Evolutionary conservation across 768 basidiomycete genomes (phyloP).

Genomic region (Rhodotorula diobovata): DNA sequence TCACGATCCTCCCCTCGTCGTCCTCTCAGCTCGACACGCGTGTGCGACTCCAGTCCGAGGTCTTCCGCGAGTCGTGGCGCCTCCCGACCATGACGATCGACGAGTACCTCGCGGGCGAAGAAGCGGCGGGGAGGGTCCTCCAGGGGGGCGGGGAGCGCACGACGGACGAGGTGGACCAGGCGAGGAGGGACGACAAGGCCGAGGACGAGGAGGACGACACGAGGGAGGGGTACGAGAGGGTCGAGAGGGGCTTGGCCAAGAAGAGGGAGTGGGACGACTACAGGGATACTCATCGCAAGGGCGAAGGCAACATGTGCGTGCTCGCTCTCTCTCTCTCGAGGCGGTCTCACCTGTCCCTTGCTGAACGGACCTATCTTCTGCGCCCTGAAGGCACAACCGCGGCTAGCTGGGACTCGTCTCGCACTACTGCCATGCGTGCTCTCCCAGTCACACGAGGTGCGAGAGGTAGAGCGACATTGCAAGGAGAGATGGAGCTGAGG

Average conservation of each 20-base stretch:
- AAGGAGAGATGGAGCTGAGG: too few relatives aligned
- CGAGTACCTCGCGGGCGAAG: constrained; percentile 84
- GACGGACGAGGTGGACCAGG: constrained; percentile 33
- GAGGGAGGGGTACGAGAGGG: constrained; percentile 66
- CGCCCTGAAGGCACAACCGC: constrained; percentile 5
- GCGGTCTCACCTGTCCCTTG: neutral
- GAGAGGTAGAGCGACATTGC: too few relatives aligned
- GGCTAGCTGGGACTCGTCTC: neutral
- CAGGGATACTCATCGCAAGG: constrained; percentile 76
- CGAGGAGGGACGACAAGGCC: constrained; percentile 51
- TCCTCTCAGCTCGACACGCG: constrained; percentile 54
- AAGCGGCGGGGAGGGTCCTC: constrained; percentile 76
- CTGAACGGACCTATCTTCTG: too few relatives aligned
- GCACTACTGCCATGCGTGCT: too few relatives aligned
- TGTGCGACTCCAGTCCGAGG: constrained; percentile 66
- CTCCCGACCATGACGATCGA: constrained; percentile 95
- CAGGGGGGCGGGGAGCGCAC: constrained; percentile 73
- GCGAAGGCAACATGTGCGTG: constrained; percentile 72
- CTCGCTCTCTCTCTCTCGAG: neutral
- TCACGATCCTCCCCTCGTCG: constrained; percentile 76
- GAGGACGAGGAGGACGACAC: constrained; percentile 57
- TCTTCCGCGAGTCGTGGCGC: constrained; percentile 76
- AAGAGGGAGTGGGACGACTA: constrained; percentile 83
- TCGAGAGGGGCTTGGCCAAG: constrained; percentile 64
- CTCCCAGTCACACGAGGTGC: too few relatives aligned